Evolutionary conservation across 78 protist genomes (phyloP).

Genomic region (Cavenderia fasciculata): DNA sequence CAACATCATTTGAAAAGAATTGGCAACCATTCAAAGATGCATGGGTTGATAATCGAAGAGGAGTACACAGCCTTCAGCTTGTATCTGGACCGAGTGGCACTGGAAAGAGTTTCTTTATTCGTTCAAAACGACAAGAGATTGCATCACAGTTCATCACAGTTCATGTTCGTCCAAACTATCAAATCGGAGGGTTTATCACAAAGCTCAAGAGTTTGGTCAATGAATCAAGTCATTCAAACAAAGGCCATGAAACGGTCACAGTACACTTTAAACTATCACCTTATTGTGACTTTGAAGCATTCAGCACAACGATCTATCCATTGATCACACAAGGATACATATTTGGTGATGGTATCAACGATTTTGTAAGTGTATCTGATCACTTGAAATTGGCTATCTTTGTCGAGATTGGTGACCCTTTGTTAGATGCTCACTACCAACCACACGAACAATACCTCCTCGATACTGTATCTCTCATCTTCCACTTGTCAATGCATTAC

Average conservation of each 20-base stretch:
- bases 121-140: background rate
- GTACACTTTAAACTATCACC: slow-evolving; percentile 44
- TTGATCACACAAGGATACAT: slow-evolving; percentile 34
- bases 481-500: background rate
- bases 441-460: background rate
- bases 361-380: slow-evolving; percentile 2
- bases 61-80: background rate
- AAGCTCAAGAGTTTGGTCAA: background rate
- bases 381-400: background rate
- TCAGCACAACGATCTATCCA: slow-evolving; percentile 40
- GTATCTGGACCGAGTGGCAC: slow-evolving; percentile 33
- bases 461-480: slow-evolving; percentile 13
- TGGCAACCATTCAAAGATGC: slow-evolving; percentile 1
- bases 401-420: slow-evolving; percentile 39
- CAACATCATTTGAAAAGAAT: background rate
- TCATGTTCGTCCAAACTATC: background rate
- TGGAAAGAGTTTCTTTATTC: slow-evolving; percentile 34
- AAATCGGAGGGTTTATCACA: background rate
- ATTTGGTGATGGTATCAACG: slow-evolving; percentile 24
- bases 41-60: background rate
- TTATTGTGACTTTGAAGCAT: slow-evolving; percentile 35
- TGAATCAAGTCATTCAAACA: too few relatives aligned
- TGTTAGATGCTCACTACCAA: background rate
- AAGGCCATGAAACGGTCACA: background rate
- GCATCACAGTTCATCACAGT: background rate